These are phyloP conservation scores for Colletotrichum sp. DNA, from an alignment of 2,329 filamentous ascomycete genomes.

Conservation along the genomic window DNA sequence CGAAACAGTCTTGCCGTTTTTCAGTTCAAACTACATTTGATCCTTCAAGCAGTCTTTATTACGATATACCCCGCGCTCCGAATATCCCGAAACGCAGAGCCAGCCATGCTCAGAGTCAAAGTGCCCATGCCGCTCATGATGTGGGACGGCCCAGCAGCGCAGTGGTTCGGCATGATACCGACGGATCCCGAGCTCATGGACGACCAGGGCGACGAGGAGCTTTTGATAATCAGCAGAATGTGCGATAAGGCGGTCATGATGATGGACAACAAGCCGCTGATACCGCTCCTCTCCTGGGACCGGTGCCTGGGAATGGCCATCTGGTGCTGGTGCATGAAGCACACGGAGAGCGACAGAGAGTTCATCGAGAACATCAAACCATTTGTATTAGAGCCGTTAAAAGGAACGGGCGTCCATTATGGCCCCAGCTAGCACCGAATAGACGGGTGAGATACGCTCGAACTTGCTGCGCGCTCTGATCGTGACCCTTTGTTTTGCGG, in stretches of 20 bases:
- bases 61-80: constrained; percentile 2
- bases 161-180: neutral
- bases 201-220: neutral
- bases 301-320: constrained; percentile 11
- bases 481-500: neutral
- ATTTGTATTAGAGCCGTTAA: constrained; percentile 1
- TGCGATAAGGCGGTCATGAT: neutral
- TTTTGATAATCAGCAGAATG: neutral
- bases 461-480: neutral
- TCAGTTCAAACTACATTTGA: constrained; percentile 14
- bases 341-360: constrained; percentile 5
- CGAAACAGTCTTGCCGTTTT: constrained; percentile 2
- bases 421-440: neutral
- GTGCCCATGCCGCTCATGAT: neutral
- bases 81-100: constrained; percentile 6
- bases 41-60: constrained; percentile 12
- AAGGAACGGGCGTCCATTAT: neutral
- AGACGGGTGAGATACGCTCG: neutral
- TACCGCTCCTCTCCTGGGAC: constrained; percentile 6
- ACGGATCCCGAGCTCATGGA: neutral
- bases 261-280: constrained; percentile 4
- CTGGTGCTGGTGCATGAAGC: constrained; percentile 12
- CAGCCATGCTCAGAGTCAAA: neutral
- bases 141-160: neutral
- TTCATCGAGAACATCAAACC: constrained; percentile 13